Percentiles rank a stretch among this genome's conserved stretches.
phyloP scores from a whole-genome alignment of 352 stramenopile genomes.

The Phytophthora agathidicida region DNA sequence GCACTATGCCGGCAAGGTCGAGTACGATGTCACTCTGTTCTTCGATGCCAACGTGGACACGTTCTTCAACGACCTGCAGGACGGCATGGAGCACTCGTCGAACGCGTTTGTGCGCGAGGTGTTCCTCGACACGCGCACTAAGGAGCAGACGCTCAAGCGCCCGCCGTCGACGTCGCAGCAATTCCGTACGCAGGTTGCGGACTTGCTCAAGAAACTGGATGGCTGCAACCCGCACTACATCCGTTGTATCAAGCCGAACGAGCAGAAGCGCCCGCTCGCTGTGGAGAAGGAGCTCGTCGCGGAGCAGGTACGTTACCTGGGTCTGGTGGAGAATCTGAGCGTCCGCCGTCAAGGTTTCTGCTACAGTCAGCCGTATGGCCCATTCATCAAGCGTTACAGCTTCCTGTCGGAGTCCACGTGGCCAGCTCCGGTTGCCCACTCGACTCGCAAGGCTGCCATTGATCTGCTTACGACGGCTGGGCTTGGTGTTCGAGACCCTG shows the following conservation, averaged over 20 bases:
- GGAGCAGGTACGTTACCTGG: constrained; percentile 84
- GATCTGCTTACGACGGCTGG: constrained; percentile 71
- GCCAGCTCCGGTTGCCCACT: constrained; percentile 67
- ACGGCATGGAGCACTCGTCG: constrained; percentile 72
- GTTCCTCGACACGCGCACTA: constrained; percentile 80
- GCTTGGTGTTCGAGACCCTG: constrained; percentile 61
- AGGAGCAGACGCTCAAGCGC: constrained; percentile 85
- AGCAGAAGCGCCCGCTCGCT: constrained; percentile 79
- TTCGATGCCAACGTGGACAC: constrained; percentile 88
- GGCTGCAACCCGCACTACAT: constrained; percentile 92
- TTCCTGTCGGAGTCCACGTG: constrained; percentile 84
- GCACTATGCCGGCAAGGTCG: constrained; percentile 87
- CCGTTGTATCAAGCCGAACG: constrained; percentile 92
- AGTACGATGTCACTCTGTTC: constrained; percentile 88
- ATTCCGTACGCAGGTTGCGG: constrained; percentile 80
- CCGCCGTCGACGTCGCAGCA: constrained; percentile 84
- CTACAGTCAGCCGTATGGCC: constrained; percentile 81
- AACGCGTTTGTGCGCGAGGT: constrained; percentile 79
- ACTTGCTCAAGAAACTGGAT: constrained; percentile 86
- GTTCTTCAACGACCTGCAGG: constrained; percentile 85
- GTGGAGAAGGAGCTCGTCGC: constrained; percentile 72
- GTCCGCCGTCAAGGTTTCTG: constrained; percentile 87
- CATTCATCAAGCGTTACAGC: constrained; percentile 88
- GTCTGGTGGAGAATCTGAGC: constrained; percentile 83
- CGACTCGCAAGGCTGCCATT: constrained; percentile 72